Evolutionary conservation across 1,139 yeast species (phyloP), one percentile per base, ranked within the genome.

Genomic region (Nakaseomyces glabratus): DNA sequence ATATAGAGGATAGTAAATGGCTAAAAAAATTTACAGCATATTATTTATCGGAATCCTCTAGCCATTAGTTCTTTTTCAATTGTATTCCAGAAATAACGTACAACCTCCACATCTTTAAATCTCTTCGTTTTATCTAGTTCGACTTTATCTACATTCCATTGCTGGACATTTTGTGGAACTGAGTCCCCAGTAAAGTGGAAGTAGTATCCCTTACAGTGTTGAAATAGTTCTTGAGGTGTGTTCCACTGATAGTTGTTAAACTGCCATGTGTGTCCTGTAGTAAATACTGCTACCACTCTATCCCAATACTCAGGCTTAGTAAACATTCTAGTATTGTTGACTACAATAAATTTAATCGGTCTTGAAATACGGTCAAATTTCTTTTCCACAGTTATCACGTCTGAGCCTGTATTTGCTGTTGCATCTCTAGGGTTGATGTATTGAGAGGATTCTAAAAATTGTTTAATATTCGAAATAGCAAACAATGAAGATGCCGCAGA

Each of bases 231-330:
- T 41, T 81, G 76, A 1, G 98, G 96, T 40, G 78, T 75, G 23
- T 77, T 69, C 73, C 86, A 82, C 52, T 80, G 82, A 60, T 90
- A 90, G 49, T 78, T 76, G 50, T 82, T 74, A 60, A 90, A 84
- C 61, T 90, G 99, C 99, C 99, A 90, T 35, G 79, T 70, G 62
- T 90, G 98, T 12, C 99, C 98, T 2, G 97, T 90, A 11, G 95
- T 90, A 62, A 90, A 82, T 22, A 90, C 84, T 0, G 95, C 97
- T 33, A 90, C 82, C 1, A 93, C 96, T 40, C 98, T 70, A 50
- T 80, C 85, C 99, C 99, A 90, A 60, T 93, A 86, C 53, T 90
- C 98, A 3, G 95, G 95, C 54, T 86, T 88, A 17, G 82, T 78
- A 64, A 90, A 88, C 59, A 78, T 72, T 37, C 86, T 94, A 5